Evolutionary conservation across 2,329 filamentous ascomycete species (phyloP).

Genomic region (Celoporthe dispersa): DNA sequence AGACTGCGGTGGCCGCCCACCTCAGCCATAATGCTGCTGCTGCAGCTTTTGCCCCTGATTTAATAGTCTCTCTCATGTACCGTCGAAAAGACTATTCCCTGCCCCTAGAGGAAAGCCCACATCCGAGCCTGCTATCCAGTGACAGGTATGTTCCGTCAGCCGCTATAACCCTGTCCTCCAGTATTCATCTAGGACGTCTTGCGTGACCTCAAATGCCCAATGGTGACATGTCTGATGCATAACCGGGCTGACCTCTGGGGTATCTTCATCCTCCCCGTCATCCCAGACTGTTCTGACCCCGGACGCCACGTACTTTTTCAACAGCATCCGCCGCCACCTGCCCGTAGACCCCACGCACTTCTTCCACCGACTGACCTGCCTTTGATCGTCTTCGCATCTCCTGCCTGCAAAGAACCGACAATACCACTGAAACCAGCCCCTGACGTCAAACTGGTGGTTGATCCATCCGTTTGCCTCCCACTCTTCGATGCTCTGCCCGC

Average conservation of each 20-base stretch:
- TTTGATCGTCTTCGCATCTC: constrained; percentile 55
- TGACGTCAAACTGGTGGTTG: constrained; percentile 53
- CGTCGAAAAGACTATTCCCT: background rate
- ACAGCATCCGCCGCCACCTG: constrained; percentile 52
- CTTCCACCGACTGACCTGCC: constrained; percentile 56
- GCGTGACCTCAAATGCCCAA: constrained; percentile 57
- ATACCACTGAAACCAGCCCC: constrained; percentile 64
- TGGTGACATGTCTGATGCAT: constrained; percentile 62
- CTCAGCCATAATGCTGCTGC: too few relatives aligned
- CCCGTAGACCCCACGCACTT: constrained; percentile 57
- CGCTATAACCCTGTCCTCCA: constrained; percentile 41
- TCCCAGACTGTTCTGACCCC: constrained; percentile 48
- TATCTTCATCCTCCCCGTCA: constrained; percentile 49
- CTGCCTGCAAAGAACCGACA: constrained; percentile 55
- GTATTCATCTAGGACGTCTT: constrained; percentile 52
- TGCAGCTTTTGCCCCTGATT: background rate
- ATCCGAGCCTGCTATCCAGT: background rate
- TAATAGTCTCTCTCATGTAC: background rate
- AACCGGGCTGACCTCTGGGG: constrained; percentile 54
- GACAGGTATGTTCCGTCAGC: background rate
- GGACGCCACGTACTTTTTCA: constrained; percentile 54
- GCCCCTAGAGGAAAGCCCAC: background rate
- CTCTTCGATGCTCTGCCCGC: constrained; percentile 58
- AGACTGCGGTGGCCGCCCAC: background rate
- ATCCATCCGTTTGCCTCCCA: constrained; percentile 63